phyloP scores from a whole-genome alignment of 192 early-diverging fungal genomes.

The Coemansia javaensis region DNA sequence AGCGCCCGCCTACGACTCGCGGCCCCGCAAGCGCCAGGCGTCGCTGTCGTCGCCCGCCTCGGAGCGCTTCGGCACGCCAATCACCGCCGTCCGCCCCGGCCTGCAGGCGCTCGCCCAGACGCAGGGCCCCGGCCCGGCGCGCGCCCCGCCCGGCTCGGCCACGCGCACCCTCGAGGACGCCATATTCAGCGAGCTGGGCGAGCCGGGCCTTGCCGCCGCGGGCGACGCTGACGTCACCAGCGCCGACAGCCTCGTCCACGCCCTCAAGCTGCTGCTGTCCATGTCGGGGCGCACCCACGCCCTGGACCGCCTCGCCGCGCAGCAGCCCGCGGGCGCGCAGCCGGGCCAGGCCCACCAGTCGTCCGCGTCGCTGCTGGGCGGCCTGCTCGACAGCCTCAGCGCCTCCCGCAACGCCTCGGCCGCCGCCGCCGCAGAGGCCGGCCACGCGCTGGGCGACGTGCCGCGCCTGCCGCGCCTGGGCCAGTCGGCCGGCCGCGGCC shows the following conservation, averaged over 20 bases:
- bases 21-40: conserved; percentile 48
- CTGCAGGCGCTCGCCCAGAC: not conserved
- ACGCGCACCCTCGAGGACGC: conserved; percentile 19
- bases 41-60: conserved; percentile 39
- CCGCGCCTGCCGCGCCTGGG: not conserved
- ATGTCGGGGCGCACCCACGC: conserved; percentile 10
- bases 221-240: conserved; percentile 8
- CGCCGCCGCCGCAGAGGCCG: not conserved
- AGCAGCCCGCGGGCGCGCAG: not conserved
- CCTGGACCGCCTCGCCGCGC: conserved; percentile 3
- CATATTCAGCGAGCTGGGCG: conserved; percentile 10
- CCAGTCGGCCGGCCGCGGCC: too few species aligned
- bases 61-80: conserved; percentile 14
- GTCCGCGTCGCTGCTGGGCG: conserved; percentile 9
- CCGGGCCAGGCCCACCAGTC: not conserved
- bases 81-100: not conserved
- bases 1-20: not conserved
- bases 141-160: conserved; percentile 5
- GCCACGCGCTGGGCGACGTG: not conserved
- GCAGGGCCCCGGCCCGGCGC: not conserved
- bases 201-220: not conserved
- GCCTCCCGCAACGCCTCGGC: conserved; percentile 5
- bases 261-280: conserved; percentile 30
- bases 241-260: conserved; percentile 34
- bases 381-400: conserved; percentile 17